These are phyloP conservation scores for Trichoderma sp. DNA, from an alignment of 2,329 filamentous ascomycete genomes.

Conservation along the genomic window DNA sequence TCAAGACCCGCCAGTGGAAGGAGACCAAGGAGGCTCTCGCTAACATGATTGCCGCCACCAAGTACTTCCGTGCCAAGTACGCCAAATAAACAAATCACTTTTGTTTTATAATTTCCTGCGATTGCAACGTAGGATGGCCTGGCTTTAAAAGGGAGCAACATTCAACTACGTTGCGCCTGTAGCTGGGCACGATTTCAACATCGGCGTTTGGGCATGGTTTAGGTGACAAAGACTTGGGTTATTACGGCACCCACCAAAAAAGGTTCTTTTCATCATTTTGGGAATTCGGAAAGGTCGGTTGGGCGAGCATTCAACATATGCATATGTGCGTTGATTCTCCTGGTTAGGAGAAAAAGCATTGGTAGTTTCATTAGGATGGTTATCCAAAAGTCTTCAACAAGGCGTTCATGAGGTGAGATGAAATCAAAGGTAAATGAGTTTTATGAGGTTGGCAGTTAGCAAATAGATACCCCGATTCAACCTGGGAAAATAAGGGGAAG, in stretches of 20 bases:
- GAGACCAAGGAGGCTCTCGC: conserved; percentile 95
- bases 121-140: conserved; percentile 25
- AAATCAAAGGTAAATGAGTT: conserved; percentile 17
- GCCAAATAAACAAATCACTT: conserved; percentile 53
- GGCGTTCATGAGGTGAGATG: conserved; percentile 22
- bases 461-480: conserved; percentile 24
- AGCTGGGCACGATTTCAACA: conserved; percentile 59
- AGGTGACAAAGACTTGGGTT: conserved; percentile 37
- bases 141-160: conserved; percentile 27
- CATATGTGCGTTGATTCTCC: conserved; percentile 38
- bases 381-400: conserved; percentile 24
- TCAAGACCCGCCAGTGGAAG: conserved; percentile 98
- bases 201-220: conserved; percentile 52
- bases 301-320: conserved; percentile 46
- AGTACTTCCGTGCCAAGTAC: conserved; percentile 92
- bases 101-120: conserved; percentile 25
- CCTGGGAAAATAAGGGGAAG: conserved; percentile 19
- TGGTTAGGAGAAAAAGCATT: conserved; percentile 33
- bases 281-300: conserved; percentile 28
- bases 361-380: conserved; percentile 30
- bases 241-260: conserved; percentile 37
- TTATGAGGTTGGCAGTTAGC: conserved; percentile 10
- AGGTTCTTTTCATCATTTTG: conserved; percentile 29
- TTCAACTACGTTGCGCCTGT: conserved; percentile 40
- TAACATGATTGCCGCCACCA: conserved; percentile 99